Evolutionary conservation across 768 basidiomycete genomes (phyloP), one percentile per base, ranked within the genome.

Genomic region (Macrocybe gigantea): DNA sequence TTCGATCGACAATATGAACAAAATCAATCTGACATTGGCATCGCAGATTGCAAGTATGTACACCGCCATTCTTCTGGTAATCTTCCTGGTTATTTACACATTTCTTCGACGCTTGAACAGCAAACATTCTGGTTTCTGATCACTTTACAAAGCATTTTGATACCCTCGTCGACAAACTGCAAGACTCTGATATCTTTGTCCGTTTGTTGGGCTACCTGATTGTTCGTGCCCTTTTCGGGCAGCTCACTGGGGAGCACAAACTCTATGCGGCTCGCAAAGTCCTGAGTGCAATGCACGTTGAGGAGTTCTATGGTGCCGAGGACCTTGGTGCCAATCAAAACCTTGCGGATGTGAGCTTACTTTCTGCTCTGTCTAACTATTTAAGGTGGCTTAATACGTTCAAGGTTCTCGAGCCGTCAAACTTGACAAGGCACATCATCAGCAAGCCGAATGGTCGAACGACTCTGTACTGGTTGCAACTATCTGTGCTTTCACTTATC

Each of bases 31-130:
- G 33, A 69, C 64, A 1, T 58, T 92, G 15, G 74, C 80, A 1
- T 63, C 69, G 22, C 77, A 77, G 55, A 79, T 93, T 48, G 87
- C 88, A 44, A 78, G 90, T 90, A 49, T 38, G 68, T 60, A 15
- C 32, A 38, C 31, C 11, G 8, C 13, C 33, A 33, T 64, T 61
- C 41, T 15, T 38, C 22, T 4, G 22, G 4, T 22, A 22, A 22
- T 4, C 15, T 35, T 37, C 38, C 7, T 3, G 30, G 14, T 14
- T 33, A 34, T 13, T 48, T 38, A 15, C 48, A 43, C 44, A 49
- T 33, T 31, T 31, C 45, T 42, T 35, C 32, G 15, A 14, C 40
- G 31, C 49, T 12, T 33, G 1, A 38, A 9, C 53, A 89, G 90
- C 79, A 42, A 89, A 87, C 50, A 78, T 91, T 44, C 56, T 83